These are phyloP conservation scores for Colletotrichum eremochloae DNA, from an alignment of 2,329 filamentous ascomycete species.

Conservation along the genomic window DNA sequence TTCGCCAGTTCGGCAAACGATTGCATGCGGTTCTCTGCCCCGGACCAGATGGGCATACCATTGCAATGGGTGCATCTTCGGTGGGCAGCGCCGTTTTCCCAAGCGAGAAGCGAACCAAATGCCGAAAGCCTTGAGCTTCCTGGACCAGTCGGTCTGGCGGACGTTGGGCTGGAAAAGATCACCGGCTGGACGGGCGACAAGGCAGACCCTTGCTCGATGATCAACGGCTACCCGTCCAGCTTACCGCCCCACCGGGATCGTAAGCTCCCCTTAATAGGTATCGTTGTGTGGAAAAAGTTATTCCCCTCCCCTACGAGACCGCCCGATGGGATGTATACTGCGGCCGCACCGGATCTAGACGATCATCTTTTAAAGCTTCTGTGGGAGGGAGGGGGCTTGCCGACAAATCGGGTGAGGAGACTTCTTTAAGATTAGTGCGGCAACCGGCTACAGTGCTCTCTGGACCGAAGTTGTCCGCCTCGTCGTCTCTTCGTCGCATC, in stretches of 20 bases:
- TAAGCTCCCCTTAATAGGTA: background rate
- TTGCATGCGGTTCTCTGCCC: background rate
- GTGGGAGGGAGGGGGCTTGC: constrained; percentile 3
- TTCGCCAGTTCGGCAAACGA: background rate
- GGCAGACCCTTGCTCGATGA: constrained; percentile 25
- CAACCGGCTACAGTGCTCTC: background rate
- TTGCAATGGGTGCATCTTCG: background rate
- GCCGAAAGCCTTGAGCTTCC: background rate
- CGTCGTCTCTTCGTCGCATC: background rate
- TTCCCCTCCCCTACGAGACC: background rate
- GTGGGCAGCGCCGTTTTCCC: background rate
- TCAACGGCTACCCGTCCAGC: constrained; percentile 23
- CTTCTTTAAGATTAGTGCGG: constrained; percentile 11
- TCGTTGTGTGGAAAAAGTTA: constrained; percentile 7
- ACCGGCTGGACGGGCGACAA: background rate
- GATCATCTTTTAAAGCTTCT: constrained; percentile 12
- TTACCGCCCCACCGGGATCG: constrained; percentile 18
- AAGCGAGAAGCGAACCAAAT: background rate
- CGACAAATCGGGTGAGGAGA: background rate
- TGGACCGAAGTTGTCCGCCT: constrained; percentile 27
- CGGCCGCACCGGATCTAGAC: background rate
- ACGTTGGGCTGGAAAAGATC: background rate
- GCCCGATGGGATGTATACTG: background rate
- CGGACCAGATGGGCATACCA: background rate
- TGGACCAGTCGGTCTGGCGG: too few relatives aligned